A percentile compares a stretch with the other conserved stretches of the same genome.
Conservation (phyloP, 306 rosid genomes). For the Lithocarpus polystachyus region DNA sequence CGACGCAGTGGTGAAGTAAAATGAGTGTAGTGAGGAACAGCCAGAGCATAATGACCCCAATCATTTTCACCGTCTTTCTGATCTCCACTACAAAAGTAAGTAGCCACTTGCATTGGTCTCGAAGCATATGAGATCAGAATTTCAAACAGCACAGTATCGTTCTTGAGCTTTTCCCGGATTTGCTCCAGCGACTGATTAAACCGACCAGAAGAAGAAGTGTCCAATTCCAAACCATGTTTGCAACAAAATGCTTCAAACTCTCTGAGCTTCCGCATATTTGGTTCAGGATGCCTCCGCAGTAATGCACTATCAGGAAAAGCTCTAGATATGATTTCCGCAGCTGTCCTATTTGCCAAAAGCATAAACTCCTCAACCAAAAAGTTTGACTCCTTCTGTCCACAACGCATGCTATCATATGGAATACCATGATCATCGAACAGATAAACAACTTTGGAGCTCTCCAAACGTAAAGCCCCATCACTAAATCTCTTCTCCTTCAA, state of each 20-base stretch:
- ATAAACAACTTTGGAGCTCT: constrained; percentile 49
- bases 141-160: constrained; percentile 57
- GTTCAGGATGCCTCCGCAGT: constrained; percentile 87
- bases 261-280: constrained; percentile 65
- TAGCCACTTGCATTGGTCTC: constrained; percentile 74
- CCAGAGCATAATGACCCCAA: constrained; percentile 79
- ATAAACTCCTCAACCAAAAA: constrained; percentile 84
- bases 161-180: constrained; percentile 69
- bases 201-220: constrained; percentile 70
- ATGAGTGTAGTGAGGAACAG: constrained; percentile 82
- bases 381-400: constrained; percentile 54
- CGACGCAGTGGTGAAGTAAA: constrained; percentile 88
- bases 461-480: constrained; percentile 77
- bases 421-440: constrained; percentile 65
- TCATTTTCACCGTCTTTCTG: constrained; percentile 40
- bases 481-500: constrained; percentile 62
- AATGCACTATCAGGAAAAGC: constrained; percentile 80
- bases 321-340: constrained; percentile 76
- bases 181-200: constrained; percentile 56
- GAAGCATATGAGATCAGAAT: constrained; percentile 70
- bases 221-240: constrained; percentile 69
- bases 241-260: constrained; percentile 79
- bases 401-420: constrained; percentile 57
- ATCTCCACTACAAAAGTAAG: constrained; percentile 80
- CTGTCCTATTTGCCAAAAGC: constrained; percentile 84